Evolutionary conservation across 108 stramenopile genomes (phyloP), one percentile per base, ranked within the genome.

Genomic region (Cafeteria roenbergensis): DNA sequence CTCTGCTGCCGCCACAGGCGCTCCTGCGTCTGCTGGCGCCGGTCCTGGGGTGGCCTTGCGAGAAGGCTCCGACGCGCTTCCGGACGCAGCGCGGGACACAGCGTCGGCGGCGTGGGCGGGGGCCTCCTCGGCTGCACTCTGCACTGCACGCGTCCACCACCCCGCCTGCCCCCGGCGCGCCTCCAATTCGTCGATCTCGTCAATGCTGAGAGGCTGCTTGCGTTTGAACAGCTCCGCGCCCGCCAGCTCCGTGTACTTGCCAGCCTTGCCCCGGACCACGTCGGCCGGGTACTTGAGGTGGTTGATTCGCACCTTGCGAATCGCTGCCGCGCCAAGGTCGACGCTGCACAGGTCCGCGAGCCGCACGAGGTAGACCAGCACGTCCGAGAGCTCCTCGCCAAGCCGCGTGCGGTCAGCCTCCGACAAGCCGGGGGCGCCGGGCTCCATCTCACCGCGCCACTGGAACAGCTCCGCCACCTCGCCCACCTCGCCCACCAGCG

Each of bases 361-460:
- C 37, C 93, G 75, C 42, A 90, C 68, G 53, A 81, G 62, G 67
- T 94, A 94, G 68, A 94, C 89, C 36, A 90, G 60, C 42, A 92
- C 89, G 80, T 94, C 93, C 0, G 90, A 87, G 51, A 94, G 70
- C 78, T 94, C 93, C 65, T 92, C 87, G 17, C 81, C 85, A 25
- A 89, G 55, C 58, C 89, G 84, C 57, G 85, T 85, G 21, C 75
- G 31, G 52, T 84, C 74, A 50, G 82, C 67, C 26, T 66, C 63
- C 0, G 69, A 32, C 37, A 69, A 73, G 1, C 29, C 69, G 36
- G 37, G 50, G 14, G 38, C 32, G 2, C 67, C 48, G 29, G 37
- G 52, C 4, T 56, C 59, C 9, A 54, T 27, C 34, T 55, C 61
- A 1, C 82, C 84, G 26, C 68, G 66, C 87, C 87, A 94, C 75